phyloP scores from a whole-genome alignment of 1,284 basidiomycete genomes.

The Marasmius oreades region DNA sequence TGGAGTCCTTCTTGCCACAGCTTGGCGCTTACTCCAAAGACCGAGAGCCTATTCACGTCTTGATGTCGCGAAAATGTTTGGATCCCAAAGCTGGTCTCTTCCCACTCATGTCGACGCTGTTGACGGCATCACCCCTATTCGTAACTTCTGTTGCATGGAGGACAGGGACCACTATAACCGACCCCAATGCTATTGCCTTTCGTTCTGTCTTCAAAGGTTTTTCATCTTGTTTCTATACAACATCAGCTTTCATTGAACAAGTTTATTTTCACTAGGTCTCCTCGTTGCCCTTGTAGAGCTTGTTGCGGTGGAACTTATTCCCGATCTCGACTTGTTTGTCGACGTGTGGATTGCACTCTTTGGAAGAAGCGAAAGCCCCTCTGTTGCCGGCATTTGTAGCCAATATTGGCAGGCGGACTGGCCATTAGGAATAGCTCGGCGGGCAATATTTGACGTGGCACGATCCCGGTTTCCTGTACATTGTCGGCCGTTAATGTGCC shows the following conservation, averaged over 20 bases:
- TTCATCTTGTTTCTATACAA: constrained; percentile 11
- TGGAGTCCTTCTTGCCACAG: constrained; percentile 49
- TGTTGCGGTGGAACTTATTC: constrained; percentile 67
- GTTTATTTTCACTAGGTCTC: constrained; percentile 46
- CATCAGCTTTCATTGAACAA: constrained; percentile 4
- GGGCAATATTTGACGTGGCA: constrained; percentile 77
- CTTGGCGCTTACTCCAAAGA: constrained; percentile 46
- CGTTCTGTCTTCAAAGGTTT: constrained; percentile 81
- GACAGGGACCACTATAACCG: constrained; percentile 63
- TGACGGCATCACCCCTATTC: constrained; percentile 69
- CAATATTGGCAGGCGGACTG: constrained; percentile 79
- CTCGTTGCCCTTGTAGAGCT: constrained; percentile 72
- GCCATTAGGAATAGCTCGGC: constrained; percentile 54
- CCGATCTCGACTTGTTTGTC: constrained; percentile 68
- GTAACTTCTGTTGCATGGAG: constrained; percentile 69
- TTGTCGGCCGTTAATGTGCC: constrained; percentile 64
- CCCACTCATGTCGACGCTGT: constrained; percentile 46
- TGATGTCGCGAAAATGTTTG: constrained; percentile 55
- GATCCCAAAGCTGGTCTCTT: constrained; percentile 57
- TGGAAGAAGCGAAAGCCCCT: constrained; percentile 68
- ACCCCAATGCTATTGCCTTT: constrained; percentile 79
- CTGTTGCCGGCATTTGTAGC: constrained; percentile 67
- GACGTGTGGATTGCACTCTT: constrained; percentile 81
- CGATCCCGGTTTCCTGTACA: constrained; percentile 81
- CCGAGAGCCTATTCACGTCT: constrained; percentile 45